Conservation (phyloP, 1,139 yeast species). For the Yamadazyma triangularis region DNA sequence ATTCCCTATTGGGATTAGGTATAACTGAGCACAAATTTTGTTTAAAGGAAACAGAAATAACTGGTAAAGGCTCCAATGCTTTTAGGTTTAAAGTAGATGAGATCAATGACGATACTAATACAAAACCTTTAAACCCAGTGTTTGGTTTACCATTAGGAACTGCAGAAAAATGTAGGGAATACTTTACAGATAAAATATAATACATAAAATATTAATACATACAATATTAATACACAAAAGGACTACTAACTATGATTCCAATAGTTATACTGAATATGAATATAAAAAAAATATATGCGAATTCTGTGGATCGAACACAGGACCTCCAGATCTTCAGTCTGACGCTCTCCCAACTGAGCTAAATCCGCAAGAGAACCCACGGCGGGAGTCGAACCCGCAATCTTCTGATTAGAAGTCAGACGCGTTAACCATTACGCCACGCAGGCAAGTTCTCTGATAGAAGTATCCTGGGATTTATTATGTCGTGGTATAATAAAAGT, state of each 20-base stretch:
- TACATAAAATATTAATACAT: too few species aligned
- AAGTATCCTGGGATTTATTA: too few species aligned
- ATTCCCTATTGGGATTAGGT: slow-evolving; percentile 73
- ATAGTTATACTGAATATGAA: too few species aligned
- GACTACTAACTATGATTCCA: too few species aligned
- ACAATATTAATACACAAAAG: too few species aligned
- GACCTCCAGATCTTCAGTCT: slow-evolving; percentile 57
- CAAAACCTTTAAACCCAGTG: slow-evolving; percentile 52
- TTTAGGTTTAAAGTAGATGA: slow-evolving; percentile 21
- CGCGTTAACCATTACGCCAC: slow-evolving; percentile 30
- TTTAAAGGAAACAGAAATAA: slow-evolving; percentile 14
- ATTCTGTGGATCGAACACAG: slow-evolving; percentile 55
- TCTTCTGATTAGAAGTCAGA: slow-evolving; percentile 31
- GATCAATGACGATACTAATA: slow-evolving; percentile 18
- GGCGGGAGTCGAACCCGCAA: slow-evolving; percentile 34
- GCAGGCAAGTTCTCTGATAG: too few species aligned
- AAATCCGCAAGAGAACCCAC: slow-evolving; percentile 28
- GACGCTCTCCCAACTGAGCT: slow-evolving; percentile 58
- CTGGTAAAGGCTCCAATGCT: slow-evolving; percentile 16
- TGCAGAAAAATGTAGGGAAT: slow-evolving; percentile 18
- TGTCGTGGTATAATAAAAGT: too few species aligned
- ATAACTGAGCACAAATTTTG: slow-evolving; percentile 54
- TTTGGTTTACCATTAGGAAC: slow-evolving; percentile 52
- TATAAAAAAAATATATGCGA: slow-evolving; percentile 31
- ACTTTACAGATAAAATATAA: too few species aligned